A percentile compares a stretch with the other conserved stretches of the same genome.
Evolutionary conservation across 208 protist species (phyloP).

Genomic region (Naegleria fowleri): DNA sequence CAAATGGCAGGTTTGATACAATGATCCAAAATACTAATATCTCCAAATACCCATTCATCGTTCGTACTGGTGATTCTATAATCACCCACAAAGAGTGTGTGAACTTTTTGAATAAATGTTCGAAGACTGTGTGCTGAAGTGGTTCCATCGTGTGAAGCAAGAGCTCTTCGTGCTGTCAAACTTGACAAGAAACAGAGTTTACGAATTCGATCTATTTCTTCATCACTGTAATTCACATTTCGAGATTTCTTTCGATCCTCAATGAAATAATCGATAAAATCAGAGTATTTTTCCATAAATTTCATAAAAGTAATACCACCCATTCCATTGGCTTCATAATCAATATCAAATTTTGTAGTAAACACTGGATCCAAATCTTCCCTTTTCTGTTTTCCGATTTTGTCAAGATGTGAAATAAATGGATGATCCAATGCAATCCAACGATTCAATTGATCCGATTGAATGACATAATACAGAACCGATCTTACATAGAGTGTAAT

Average conservation of each 20-base stretch:
- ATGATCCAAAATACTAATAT: not conserved
- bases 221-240: not conserved
- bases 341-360: not conserved
- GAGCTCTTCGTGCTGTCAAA: slow-evolving; percentile 4
- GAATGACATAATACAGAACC: not conserved
- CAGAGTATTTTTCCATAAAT: not conserved
- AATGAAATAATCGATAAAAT: not conserved
- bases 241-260: not conserved
- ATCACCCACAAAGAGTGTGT: not conserved
- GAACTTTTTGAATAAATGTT: not conserved
- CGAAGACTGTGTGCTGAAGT: not conserved
- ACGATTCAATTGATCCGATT: not conserved
- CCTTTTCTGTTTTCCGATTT: not conserved
- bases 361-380: not conserved
- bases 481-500: not conserved
- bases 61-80: slow-evolving; percentile 6
- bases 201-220: not conserved
- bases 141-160: not conserved
- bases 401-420: not conserved
- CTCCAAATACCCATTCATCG: slow-evolving; percentile 26
- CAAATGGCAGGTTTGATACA: not conserved
- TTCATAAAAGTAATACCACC: not conserved
- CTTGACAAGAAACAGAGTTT: not conserved
- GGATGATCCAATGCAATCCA: not conserved
- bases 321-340: not conserved